A percentile compares a stretch with the other conserved stretches of the same genome.
Evolutionary conservation across 805 yeast species (phyloP).

Genomic region (Candida takata): DNA sequence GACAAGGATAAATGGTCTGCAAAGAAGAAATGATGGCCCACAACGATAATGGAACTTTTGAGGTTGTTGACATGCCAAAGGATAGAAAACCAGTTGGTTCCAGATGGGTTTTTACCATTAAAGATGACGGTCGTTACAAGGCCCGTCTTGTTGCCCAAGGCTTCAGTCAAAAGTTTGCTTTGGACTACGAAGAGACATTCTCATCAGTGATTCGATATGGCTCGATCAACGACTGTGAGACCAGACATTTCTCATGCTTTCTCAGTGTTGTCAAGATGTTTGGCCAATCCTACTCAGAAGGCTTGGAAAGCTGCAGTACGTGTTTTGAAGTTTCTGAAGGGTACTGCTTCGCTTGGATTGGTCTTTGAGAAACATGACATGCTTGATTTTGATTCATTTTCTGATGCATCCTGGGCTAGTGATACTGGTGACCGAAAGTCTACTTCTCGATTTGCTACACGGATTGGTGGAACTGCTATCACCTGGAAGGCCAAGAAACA

Average conservation of each 20-base stretch:
- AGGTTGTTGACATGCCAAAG: not conserved
- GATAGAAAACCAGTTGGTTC: not conserved
- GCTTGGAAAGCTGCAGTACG: not conserved
- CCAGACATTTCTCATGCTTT: conserved; percentile 2
- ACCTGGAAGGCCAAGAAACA: conserved; percentile 4
- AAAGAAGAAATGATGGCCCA: not conserved
- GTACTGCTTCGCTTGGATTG: not conserved
- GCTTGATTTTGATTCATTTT: not conserved
- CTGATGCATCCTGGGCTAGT: conserved; percentile 1
- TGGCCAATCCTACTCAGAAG: not conserved
- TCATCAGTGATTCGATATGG: not conserved
- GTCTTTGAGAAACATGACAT: not conserved
- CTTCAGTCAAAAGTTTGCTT: not conserved
- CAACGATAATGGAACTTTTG: not conserved
- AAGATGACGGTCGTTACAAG: conserved; percentile 1
- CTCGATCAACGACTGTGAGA: not conserved
- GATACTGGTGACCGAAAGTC: not conserved
- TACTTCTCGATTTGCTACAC: conserved; percentile 1
- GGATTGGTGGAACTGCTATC: conserved; percentile 1
- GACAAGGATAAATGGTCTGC: conserved; percentile 1
- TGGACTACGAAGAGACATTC: not conserved
- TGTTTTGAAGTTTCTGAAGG: not conserved
- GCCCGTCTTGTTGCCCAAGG: conserved; percentile 1
- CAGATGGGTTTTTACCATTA: conserved; percentile 1
- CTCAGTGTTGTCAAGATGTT: not conserved